These are phyloP conservation scores for Neurospora pannonica DNA, from an alignment of 495 filamentous ascomycete species.

Conservation along the genomic window DNA sequence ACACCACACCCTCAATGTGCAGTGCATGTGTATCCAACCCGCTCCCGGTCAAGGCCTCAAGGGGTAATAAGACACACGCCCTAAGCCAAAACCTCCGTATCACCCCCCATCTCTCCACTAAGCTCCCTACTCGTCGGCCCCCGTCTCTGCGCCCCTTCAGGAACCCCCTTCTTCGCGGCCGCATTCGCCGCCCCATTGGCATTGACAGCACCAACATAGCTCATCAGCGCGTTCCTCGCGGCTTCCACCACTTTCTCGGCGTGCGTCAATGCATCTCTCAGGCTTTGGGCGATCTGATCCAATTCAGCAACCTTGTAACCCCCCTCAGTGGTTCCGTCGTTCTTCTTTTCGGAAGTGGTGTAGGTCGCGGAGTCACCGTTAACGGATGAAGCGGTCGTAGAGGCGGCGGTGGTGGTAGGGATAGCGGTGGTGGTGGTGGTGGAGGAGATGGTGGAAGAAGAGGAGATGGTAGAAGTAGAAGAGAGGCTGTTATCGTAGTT, in stretches of 20 bases:
- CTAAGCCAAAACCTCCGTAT: conserved; percentile 25
- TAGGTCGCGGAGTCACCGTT: conserved; percentile 1
- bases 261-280: conserved; percentile 24
- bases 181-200: background rate
- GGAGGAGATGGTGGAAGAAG: background rate
- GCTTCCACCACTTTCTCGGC: conserved; percentile 33
- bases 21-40: too few species aligned
- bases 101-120: conserved; percentile 46
- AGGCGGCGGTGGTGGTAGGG: background rate
- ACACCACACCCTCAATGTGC: too few species aligned
- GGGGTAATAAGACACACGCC: background rate
- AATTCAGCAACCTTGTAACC: background rate
- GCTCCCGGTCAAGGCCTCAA: background rate
- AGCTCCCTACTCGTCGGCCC: conserved; percentile 40
- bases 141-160: conserved; percentile 19
- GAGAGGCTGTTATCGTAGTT: conserved; percentile 6
- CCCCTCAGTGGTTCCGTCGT: background rate
- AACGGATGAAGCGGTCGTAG: background rate
- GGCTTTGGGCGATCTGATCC: conserved; percentile 20
- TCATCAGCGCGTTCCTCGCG: conserved; percentile 22
- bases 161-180: background rate
- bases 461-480: conserved; percentile 1
- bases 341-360: background rate
- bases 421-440: conserved; percentile 2
- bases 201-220: conserved; percentile 15